These are phyloP conservation scores for Penstemon davidsonii DNA, from an alignment of 257 asterid species.

Conservation along the genomic window DNA sequence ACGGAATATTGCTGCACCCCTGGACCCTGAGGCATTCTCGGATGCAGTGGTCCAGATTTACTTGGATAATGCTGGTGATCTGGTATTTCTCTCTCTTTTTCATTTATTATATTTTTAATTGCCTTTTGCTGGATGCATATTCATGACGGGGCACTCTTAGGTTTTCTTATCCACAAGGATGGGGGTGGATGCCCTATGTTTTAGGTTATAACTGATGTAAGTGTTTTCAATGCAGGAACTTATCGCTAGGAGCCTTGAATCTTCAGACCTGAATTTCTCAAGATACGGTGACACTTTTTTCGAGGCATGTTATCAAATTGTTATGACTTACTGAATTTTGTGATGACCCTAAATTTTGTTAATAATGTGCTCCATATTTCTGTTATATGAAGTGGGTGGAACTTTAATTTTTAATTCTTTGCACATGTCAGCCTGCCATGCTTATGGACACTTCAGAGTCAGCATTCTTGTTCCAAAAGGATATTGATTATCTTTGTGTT, in stretches of 20 bases:
- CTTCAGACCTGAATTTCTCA: constrained; percentile 80
- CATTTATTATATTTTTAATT: constrained; percentile 5
- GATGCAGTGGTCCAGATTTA: constrained; percentile 99
- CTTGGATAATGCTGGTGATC: constrained; percentile 99
- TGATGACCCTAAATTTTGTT: too few species aligned
- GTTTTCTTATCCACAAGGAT: too few species aligned
- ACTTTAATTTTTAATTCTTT: too few species aligned
- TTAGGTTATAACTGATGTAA: constrained; percentile 18
- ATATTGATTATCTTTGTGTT: too few species aligned
- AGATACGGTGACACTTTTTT: constrained; percentile 98
- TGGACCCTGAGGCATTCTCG: constrained; percentile 99
- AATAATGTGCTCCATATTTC: too few species aligned
- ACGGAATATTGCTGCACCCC: constrained; percentile 97
- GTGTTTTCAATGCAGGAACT: constrained; percentile 64
- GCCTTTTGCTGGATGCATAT: constrained; percentile 3
- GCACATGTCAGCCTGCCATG: too few species aligned
- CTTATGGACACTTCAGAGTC: too few species aligned
- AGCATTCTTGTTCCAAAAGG: too few species aligned
- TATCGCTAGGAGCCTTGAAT: constrained; percentile 78
- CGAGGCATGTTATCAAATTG: constrained; percentile 42
- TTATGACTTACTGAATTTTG: too few species aligned
- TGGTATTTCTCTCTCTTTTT: constrained; percentile 47
- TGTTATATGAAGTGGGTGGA: too few species aligned
- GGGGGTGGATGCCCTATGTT: constrained; percentile 9
- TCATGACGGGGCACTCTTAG: not conserved